Conservation (phyloP, 225 moss, liverwort and hornwort species). For the Lunularia cruciata region DNA sequence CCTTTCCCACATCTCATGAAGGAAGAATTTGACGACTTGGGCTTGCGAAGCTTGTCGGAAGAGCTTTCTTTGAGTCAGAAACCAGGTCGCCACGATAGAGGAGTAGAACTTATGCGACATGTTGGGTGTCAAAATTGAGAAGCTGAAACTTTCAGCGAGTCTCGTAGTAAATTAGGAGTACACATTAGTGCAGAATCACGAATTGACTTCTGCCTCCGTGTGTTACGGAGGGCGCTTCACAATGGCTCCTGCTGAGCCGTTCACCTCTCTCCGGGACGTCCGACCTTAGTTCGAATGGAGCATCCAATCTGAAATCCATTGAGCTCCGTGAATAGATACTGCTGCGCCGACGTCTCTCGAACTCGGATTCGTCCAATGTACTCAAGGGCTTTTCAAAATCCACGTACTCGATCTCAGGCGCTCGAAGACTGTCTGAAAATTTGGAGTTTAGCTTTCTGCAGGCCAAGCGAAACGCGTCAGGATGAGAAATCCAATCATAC, state of each 20-base stretch:
- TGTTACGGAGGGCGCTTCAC: neutral
- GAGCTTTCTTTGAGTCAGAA: too few relatives aligned
- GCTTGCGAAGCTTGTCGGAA: neutral
- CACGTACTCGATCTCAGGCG: constrained; percentile 11
- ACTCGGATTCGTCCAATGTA: neutral
- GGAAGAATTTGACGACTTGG: neutral
- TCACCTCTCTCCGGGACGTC: constrained; percentile 8
- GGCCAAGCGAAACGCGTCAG: neutral
- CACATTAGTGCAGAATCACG: constrained; percentile 9
- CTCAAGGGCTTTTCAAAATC: neutral
- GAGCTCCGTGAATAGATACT: neutral
- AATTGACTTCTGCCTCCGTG: constrained; percentile 15
- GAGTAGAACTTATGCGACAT: too few relatives aligned
- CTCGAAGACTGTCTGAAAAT: neutral
- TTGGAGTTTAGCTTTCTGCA: constrained; percentile 19
- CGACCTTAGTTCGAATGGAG: neutral
- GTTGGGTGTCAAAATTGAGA: neutral
- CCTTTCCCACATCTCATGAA: too few relatives aligned
- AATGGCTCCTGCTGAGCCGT: constrained; percentile 16
- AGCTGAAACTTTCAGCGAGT: too few relatives aligned
- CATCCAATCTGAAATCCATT: neutral
- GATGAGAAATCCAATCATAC: neutral
- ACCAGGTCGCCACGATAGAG: too few relatives aligned
- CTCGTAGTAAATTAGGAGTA: neutral
- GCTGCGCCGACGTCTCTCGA: neutral